Percentiles rank a stretch among this genome's conserved stretches.
Evolutionary conservation across 2,329 filamentous ascomycete genomes (phyloP).

Genomic region (Ophidiomyces ophidiicola): DNA sequence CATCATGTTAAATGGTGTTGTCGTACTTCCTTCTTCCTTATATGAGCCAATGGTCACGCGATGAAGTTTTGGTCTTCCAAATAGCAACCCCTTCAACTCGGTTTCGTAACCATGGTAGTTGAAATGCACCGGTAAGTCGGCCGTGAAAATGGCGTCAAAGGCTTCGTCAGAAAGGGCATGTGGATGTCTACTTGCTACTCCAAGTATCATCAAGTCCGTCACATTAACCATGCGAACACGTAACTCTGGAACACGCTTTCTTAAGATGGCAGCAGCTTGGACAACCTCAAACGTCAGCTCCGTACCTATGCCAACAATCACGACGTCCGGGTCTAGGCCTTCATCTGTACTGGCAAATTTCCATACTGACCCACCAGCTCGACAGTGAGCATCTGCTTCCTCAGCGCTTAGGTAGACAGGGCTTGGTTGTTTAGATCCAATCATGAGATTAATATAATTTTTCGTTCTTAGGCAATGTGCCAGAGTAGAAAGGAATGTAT

Average conservation of each 20-base stretch:
- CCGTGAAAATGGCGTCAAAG: conserved; percentile 48
- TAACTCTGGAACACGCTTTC: conserved; percentile 39
- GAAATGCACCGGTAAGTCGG: conserved; percentile 46
- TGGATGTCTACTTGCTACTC: conserved; percentile 44
- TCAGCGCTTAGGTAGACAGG: conserved; percentile 47
- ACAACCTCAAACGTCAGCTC: conserved; percentile 56
- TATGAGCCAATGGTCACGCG: conserved; percentile 49
- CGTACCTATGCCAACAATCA: conserved; percentile 52
- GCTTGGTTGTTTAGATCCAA: conserved; percentile 55
- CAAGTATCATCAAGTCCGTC: conserved; percentile 53
- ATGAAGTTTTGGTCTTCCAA: conserved; percentile 42
- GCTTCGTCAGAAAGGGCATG: conserved; percentile 43
- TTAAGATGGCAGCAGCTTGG: conserved; percentile 46
- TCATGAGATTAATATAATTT: conserved; percentile 56
- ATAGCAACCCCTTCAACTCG: conserved; percentile 50
- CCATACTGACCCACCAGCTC: conserved; percentile 48
- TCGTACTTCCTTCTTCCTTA: conserved; percentile 54
- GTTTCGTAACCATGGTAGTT: conserved; percentile 56
- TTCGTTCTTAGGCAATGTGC: conserved; percentile 50
- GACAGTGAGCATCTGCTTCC: conserved; percentile 51
- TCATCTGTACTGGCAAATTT: conserved; percentile 48
- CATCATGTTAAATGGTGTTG: conserved; percentile 60
- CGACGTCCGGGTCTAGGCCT: conserved; percentile 48
- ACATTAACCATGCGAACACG: conserved; percentile 53
- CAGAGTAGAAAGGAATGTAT: conserved; percentile 54